phyloP scores from a whole-genome alignment of 192 early-diverging fungal genomes.

The Coemansia sp. region DNA sequence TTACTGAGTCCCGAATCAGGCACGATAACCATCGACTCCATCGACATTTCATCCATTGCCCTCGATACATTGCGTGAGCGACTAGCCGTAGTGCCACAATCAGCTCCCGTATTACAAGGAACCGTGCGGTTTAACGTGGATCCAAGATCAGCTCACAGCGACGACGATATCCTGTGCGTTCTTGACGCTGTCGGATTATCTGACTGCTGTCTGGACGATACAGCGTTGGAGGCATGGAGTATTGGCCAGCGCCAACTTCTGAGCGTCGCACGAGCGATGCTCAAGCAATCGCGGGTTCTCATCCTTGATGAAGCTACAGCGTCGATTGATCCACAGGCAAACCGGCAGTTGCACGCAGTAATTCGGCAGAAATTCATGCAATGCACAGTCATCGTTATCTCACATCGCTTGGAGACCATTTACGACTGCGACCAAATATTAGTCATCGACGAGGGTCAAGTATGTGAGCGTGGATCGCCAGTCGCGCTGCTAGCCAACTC shows the following conservation, averaged over 20 bases:
- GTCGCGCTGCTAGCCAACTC: conserved; percentile 4
- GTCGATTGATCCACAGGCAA: conserved; percentile 57
- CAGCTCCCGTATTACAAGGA: conserved; percentile 68
- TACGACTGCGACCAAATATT: conserved; percentile 36
- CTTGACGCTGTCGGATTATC: conserved; percentile 62
- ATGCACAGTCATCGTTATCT: conserved; percentile 68
- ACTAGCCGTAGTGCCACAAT: conserved; percentile 89
- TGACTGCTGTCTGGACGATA: background rate
- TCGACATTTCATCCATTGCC: conserved; percentile 66
- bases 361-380: conserved; percentile 58
- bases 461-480: conserved; percentile 31
- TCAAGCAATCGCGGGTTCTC: conserved; percentile 59
- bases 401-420: conserved; percentile 58
- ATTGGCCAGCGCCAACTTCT: conserved; percentile 63
- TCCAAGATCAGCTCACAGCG: conserved; percentile 63
- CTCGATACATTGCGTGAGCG: conserved; percentile 63
- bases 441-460: conserved; percentile 25
- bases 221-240: conserved; percentile 39
- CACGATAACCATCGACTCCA: conserved; percentile 70
- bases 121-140: conserved; percentile 88
- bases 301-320: conserved; percentile 72
- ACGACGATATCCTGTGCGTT: conserved; percentile 68
- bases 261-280: conserved; percentile 62
- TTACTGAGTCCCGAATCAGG: conserved; percentile 54
- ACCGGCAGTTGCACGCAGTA: conserved; percentile 52